Base-by-base conservation (phyloP, 2,329 filamentous ascomycete genomes). In the Beauveria rudraprayagi region DNA sequence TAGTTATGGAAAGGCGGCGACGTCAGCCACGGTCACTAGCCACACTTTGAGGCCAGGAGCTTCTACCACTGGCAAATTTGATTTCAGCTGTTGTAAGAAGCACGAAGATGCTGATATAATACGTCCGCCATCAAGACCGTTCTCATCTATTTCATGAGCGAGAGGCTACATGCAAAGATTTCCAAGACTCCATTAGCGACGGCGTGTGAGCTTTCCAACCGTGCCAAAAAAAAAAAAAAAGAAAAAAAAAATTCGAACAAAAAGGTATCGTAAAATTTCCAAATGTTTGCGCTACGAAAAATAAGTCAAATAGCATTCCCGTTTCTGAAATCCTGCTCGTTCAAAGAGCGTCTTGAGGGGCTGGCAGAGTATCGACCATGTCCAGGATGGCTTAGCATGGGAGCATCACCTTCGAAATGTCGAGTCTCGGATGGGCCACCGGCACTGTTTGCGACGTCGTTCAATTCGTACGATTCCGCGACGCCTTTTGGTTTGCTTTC, bases 391-490 rank as follows among this genome's bases (percentile, higher is more conserved):
- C 72, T 72, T 46, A 82, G 67, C 26, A 77, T 69, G 0, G 80
- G 79, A 3, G 78, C 71, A 55, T 76, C 63, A 37, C 22, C 9
- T 43, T 7, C 24, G 28, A 48, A 37, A 34, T 52, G 47, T 7
- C 14, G 48, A 47, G 48, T 5, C 46, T 56, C 22, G 22, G 54
- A 62, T 19, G n/a, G 34, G 22, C 65, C 28, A 1, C 69, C 71
- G 4, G 69, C 72, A 24, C 70, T 71, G 50, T 68, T 70, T 37
- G 78, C 72, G 0, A 80, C 78, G 60, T 78, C 72, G 34, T 77
- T 73, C 68, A 83, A 70, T 71, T 84, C 81, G 58, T 80, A 83
- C 4, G 73, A 72, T 62, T 81, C 78, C 9, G 67, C 67, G 1
- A 62, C 63, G 52, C 54, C 68, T 63, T 80, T 81, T 11, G 78